Base-by-base conservation (phyloP, 208 protist genomes). In the Leishmania amazonensis region DNA sequence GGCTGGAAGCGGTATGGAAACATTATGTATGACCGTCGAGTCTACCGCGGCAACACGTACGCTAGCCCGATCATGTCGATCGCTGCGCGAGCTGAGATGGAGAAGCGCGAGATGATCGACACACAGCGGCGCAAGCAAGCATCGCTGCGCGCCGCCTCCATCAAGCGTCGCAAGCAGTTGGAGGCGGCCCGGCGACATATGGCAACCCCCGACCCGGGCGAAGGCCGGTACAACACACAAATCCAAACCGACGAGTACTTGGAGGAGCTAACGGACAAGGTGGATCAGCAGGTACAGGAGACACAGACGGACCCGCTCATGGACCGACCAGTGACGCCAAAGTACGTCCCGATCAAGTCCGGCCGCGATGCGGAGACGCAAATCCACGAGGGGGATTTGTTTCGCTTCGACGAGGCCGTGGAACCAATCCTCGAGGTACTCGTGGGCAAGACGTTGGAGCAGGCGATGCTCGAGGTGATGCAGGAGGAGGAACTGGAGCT, bases 381-480 rank as follows among this genome's bases (percentile, higher is more conserved):
- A 84, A 99, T 99, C 53, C 73, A 98, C 76, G 97, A 99, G 47
- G 97, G 97, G 15, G 98, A 99, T 74, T 87, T 99, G 38, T 99
- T 99, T 86, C 94, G 99, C 90, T 99, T 99, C 81, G 98, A 99
- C 83, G 91, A 96, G 74, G 99, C 99, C 47, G 97, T 99, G 5
- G 93, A 99, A 70, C 98, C 98, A 0, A 99, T 99, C 45, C 89
- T 99, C 6, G 96, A 99, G 83, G 98, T 99, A 71, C 93, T 99
- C 82, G 96, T 99, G 11, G 98, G 98, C 74, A 99, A 99, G 93
- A 99, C 97, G 62, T 84, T 99, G 24, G 97, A 99, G 89, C 98
- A 99, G 90, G 93, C 96, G 38, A 96, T 99, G 90, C 90, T 99
- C 70, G 99, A 99, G 91, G 98, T 99, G 53, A 93, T 99, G 87